phyloP scores from a whole-genome alignment of 2,329 filamentous ascomycete genomes.

The Laburnicola sp. region DNA sequence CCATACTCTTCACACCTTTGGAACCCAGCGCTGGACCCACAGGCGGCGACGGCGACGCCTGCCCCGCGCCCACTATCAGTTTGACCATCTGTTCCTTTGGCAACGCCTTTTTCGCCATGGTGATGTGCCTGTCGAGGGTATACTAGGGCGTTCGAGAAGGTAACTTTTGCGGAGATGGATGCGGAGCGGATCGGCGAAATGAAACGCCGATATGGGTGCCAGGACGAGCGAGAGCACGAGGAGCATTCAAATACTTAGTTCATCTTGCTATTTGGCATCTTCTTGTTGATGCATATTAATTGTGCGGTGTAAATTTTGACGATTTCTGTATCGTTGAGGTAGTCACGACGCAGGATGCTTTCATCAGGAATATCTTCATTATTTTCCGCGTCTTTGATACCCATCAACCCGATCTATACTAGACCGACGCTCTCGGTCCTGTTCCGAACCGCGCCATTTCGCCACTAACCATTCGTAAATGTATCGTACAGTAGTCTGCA shows the following conservation, averaged over 20 bases:
- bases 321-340: too few relatives aligned
- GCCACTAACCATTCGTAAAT: conserved; percentile 13
- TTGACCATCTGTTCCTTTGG: conserved; percentile 70
- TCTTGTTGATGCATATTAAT: too few relatives aligned
- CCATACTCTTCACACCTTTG: conserved; percentile 99
- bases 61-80: conserved; percentile 93
- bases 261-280: too few relatives aligned
- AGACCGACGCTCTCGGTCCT: conserved; percentile 13
- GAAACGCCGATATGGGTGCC: conserved; percentile 1
- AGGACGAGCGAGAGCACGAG: not conserved
- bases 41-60: conserved; percentile 91
- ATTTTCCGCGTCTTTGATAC: conserved; percentile 5
- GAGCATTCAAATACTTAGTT: too few relatives aligned
- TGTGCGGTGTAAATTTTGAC: too few relatives aligned
- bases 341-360: too few relatives aligned
- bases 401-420: conserved; percentile 15
- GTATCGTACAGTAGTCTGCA: conserved; percentile 29
- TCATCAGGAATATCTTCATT: conserved; percentile 16
- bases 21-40: conserved; percentile 94
- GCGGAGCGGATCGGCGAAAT: conserved; percentile 10
- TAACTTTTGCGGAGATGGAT: conserved; percentile 15
- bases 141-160: not conserved
- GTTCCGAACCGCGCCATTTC: conserved; percentile 6
- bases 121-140: conserved; percentile 9
- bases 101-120: conserved; percentile 44